Conservation (phyloP, 371 early-diverging fungal species). For the Mortierella sp. region DNA sequence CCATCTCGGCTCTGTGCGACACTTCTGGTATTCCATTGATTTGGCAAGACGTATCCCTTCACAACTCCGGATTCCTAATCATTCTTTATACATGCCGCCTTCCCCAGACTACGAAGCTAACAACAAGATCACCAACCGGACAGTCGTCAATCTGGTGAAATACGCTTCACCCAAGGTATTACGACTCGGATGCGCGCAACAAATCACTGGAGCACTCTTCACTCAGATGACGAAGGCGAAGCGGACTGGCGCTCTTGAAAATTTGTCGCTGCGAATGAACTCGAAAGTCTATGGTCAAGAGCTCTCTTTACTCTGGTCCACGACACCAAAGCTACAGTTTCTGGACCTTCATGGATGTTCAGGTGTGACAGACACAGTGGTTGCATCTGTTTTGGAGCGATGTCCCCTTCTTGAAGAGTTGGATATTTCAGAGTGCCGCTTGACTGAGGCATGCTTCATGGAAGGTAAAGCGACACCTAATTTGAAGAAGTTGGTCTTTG, state of each 20-base stretch:
- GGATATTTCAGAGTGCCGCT: conserved; percentile 37
- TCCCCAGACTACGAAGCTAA: conserved; percentile 17
- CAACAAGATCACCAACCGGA: conserved; percentile 31
- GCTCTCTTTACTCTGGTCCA: conserved; percentile 36
- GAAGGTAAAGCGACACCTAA: conserved; percentile 11
- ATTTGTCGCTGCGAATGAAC: conserved; percentile 25
- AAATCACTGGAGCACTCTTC: conserved; percentile 23
- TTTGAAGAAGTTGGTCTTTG: conserved; percentile 35
- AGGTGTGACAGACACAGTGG: conserved; percentile 22
- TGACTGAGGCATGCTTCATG: conserved; percentile 29
- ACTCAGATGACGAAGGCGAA: conserved; percentile 19
- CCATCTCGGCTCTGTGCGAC: conserved; percentile 19
- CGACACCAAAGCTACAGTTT: conserved; percentile 24
- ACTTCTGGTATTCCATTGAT: conserved; percentile 43
- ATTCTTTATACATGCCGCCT: conserved; percentile 16
- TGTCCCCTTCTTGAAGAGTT: conserved; percentile 43
- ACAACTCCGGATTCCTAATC: neutral
- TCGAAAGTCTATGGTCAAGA: conserved; percentile 27
- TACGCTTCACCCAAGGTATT: conserved; percentile 27
- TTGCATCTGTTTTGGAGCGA: conserved; percentile 20
- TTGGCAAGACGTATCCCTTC: conserved; percentile 14
- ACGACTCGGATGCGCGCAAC: conserved; percentile 28
- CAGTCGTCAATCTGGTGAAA: conserved; percentile 26
- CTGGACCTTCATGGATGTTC: conserved; percentile 36
- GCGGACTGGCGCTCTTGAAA: conserved; percentile 26